Base-by-base conservation (phyloP, 768 basidiomycete species). In the Suillus cothurnatus region DNA sequence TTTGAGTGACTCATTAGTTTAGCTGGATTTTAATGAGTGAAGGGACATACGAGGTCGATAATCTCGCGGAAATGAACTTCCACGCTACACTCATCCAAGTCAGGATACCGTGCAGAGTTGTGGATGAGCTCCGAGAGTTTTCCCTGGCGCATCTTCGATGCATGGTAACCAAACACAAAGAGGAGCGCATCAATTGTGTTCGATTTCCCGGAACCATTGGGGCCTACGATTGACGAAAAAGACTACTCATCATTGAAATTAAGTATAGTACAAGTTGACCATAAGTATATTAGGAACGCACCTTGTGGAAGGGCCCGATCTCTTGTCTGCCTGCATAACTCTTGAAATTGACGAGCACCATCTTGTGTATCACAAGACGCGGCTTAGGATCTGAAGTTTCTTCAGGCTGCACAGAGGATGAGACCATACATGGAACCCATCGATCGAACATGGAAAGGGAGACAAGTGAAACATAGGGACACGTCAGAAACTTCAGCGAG, bases 221-320 rank as follows among this genome's bases (percentile, higher is more conserved):
- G 97, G 2, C 97, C 97, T 7, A 99, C 97, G 68, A 99, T 98
- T 1, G 95, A 88, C 17, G 95, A 97, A 80, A 99, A 99, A 2
- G 95, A 97, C 95, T 97, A 72, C 0, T 5, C 26, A 31, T 7
- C 36, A 23, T 3, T 12, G 21, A 28, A 59, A 6, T 41, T 59
- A 21, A 31, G 32, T 26, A 56, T 34, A 19, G 31, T 0, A 14
- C 38, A 23, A n/a, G 55, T 53, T 23, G 26, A 39, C 12, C 59
- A 60, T 26, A 64, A 55, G 62, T 6, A 36, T n/a, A 5, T 26
- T 4, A 63, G 11, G 59, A 15, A 71, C 77, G 23, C 68, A 92
- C 95, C 82, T 98, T 99, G 79, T 99, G 97, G 78, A 99, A 99
- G 0, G 97, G 97, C 0, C 97, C 97, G 66, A 99, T 99, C 71